Base-by-base conservation (phyloP, 208 protist species). In the Crithidia sp. region DNA sequence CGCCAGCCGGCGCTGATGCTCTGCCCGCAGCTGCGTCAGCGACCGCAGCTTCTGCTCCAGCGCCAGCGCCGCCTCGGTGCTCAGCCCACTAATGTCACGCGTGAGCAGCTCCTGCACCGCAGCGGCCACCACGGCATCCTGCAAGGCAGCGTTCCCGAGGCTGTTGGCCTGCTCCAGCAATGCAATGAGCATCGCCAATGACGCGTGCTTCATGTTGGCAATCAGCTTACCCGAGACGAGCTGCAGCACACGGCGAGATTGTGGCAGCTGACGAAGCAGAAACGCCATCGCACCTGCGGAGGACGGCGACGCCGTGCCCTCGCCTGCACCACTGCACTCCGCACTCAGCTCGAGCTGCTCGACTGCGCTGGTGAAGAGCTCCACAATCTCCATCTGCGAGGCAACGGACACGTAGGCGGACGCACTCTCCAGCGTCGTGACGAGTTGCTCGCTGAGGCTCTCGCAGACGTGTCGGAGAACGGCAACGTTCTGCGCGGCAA, bases 181-280 rank as follows among this genome's bases (percentile, higher is more conserved):
- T 39, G 59, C 74, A n/a, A 93, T 58, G 16, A 96, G 77, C 66
- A 93, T 72, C 0, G 50, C 28, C 40, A 84, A 68, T 6, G 89
- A 83, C 16, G 81, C 68, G 10, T 28, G 43, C 45, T 77, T 66
- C 44, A 71, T 69, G 39, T 81, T 80, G 0, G 88, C 72, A 50
- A 96, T 90, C 52, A 89, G 55, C 71, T 91, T 92, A 40, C 67
- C 69, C 5, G 81, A 74, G 41, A 93, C 64, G 52, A 88, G 69
- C 17, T 84, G 81, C 45, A 90, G 60, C 39, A 86, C 78, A 2
- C 60, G 60, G 3, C 74, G 76, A 4, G 79, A 77, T 17, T 71
- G 71, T 5, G 91, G 91, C n/a, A 92, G 53, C 16, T 78, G 58
- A 37, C 56, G 61, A 37, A 86, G 47, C 14, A 86, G 77, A 3